phyloP scores from a whole-genome alignment of 306 rosid genomes.

The Vachellia collinsii region DNA sequence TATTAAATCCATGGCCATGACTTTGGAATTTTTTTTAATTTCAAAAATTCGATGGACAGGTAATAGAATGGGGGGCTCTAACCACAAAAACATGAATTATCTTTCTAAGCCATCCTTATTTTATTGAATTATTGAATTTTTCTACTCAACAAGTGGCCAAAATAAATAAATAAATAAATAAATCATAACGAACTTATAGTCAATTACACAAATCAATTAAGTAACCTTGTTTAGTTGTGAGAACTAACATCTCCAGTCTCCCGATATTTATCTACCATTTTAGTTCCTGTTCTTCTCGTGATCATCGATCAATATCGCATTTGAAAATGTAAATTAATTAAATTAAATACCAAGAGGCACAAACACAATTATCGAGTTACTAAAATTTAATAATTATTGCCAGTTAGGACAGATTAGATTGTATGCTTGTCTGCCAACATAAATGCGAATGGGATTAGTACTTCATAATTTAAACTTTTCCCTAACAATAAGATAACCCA shows the following conservation, averaged over 20 bases:
- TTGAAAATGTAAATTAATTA: background rate
- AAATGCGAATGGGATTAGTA: too few relatives aligned
- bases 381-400: too few relatives aligned
- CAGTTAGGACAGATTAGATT: background rate
- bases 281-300: too few relatives aligned
- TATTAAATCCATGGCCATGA: background rate
- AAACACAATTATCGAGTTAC: background rate
- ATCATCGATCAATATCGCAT: too few relatives aligned
- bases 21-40: too few relatives aligned
- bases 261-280: background rate
- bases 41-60: too few relatives aligned
- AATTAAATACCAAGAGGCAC: background rate
- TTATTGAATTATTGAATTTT: background rate
- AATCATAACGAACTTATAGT: background rate
- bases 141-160: background rate
- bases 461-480: background rate
- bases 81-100: background rate
- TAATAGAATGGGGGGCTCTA: background rate
- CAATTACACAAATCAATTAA: background rate
- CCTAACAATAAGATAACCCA: too few relatives aligned
- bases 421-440: too few relatives aligned
- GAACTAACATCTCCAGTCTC: background rate
- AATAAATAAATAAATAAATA: too few relatives aligned
- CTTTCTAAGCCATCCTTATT: background rate
- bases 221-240: background rate